Conservation (phyloP, 2,329 filamentous ascomycete species). For the Teratosphaeria gauchensis region DNA sequence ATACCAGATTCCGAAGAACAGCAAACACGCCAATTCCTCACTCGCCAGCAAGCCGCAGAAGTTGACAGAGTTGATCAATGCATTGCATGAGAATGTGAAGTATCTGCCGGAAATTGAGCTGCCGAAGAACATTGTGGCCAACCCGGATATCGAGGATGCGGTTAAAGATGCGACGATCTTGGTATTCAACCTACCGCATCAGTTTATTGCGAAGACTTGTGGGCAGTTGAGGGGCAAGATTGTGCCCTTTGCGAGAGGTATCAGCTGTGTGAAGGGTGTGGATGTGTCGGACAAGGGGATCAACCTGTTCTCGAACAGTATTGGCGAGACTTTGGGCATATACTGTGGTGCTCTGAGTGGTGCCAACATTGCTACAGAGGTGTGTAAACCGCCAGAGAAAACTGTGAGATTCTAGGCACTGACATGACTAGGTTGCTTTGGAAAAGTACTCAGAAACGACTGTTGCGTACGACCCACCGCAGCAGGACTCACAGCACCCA, state of each 20-base stretch:
- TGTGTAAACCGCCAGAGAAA: background rate
- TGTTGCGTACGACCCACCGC: constrained; percentile 87
- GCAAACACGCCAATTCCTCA: constrained; percentile 47
- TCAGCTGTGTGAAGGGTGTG: constrained; percentile 97
- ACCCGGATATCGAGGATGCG: constrained; percentile 68
- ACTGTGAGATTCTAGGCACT: background rate
- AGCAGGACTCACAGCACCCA: constrained; percentile 71
- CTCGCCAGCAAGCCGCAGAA: constrained; percentile 55
- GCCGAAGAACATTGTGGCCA: constrained; percentile 73
- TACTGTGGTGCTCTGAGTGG: constrained; percentile 94
- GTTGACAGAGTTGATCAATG: constrained; percentile 85
- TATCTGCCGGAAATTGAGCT: constrained; percentile 86
- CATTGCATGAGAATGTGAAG: constrained; percentile 90
- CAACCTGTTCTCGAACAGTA: constrained; percentile 87
- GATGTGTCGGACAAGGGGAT: constrained; percentile 81
- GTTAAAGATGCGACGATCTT: constrained; percentile 80
- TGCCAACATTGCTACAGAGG: constrained; percentile 92
- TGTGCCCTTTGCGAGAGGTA: constrained; percentile 80
- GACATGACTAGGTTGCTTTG: constrained; percentile 50
- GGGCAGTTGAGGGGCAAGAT: constrained; percentile 79
- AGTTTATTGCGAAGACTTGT: constrained; percentile 86
- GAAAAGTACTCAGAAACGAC: constrained; percentile 98
- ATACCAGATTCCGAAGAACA: constrained; percentile 61
- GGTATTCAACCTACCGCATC: constrained; percentile 92
- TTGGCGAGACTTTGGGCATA: constrained; percentile 81